These are phyloP conservation scores for Thalassiosira profunda DNA, from an alignment of 108 stramenopile species.

Conservation along the genomic window DNA sequence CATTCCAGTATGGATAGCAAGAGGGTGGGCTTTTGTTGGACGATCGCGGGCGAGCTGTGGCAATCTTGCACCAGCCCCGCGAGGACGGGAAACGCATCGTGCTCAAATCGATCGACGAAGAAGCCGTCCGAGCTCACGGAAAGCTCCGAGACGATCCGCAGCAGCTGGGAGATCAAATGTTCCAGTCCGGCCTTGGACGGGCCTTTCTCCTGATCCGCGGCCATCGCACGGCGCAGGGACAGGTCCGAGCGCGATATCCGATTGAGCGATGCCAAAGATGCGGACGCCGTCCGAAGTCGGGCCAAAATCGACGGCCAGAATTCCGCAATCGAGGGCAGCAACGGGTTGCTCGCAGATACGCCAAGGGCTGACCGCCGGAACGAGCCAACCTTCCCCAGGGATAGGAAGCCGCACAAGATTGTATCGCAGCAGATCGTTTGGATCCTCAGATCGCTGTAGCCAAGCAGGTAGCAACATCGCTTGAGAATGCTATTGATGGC, in stretches of 20 bases:
- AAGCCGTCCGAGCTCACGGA: constrained; percentile 45
- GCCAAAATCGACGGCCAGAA: constrained; percentile 49
- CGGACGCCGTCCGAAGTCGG: constrained; percentile 29
- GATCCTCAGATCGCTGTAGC: constrained; percentile 34
- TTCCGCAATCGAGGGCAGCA: constrained; percentile 42
- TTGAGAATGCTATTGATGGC: constrained; percentile 33
- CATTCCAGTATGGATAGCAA: constrained; percentile 28
- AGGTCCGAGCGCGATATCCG: constrained; percentile 16
- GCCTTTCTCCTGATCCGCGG: constrained; percentile 19
- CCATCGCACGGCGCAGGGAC: constrained; percentile 26
- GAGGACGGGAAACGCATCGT: constrained; percentile 46
- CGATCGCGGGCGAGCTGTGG: neutral
- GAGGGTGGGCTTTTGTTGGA: constrained; percentile 9
- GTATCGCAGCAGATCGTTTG: constrained; percentile 46
- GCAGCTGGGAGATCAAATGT: constrained; percentile 29
- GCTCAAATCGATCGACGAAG: constrained; percentile 46
- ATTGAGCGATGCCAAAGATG: constrained; percentile 5
- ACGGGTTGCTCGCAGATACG: constrained; percentile 33
- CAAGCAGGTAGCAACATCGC: constrained; percentile 48
- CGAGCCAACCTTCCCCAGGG: constrained; percentile 39
- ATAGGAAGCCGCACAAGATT: constrained; percentile 33
- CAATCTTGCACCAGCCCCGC: constrained; percentile 23
- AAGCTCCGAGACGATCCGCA: constrained; percentile 33
- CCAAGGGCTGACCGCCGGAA: constrained; percentile 6
- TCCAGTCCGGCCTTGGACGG: constrained; percentile 14